These are phyloP conservation scores for Kokia cookei DNA, from an alignment of 441 rosid genomes.

Conservation along the genomic window DNA sequence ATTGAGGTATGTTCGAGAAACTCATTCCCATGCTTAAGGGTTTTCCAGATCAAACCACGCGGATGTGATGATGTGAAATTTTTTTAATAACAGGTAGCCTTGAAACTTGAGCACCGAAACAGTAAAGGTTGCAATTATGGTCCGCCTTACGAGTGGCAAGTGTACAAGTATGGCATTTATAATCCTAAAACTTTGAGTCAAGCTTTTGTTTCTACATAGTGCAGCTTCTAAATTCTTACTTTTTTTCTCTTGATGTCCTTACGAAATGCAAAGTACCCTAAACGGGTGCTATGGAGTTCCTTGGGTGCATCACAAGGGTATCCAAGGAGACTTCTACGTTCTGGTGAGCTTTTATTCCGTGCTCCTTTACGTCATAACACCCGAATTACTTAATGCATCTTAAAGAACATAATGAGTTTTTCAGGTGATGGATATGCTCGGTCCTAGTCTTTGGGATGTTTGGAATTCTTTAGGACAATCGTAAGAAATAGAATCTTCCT, in stretches of 20 bases:
- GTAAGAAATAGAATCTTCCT: constrained; percentile 39
- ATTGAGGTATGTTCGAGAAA: constrained; percentile 54
- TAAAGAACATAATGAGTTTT: constrained; percentile 13
- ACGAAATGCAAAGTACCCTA: constrained; percentile 46
- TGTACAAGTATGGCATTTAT: constrained; percentile 52
- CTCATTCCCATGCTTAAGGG: constrained; percentile 1
- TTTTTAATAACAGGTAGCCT: constrained; percentile 58
- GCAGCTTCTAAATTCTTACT: background rate
- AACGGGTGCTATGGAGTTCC: constrained; percentile 92
- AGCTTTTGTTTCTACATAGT: background rate
- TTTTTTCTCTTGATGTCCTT: constrained; percentile 4
- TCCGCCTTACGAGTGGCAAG: constrained; percentile 98
- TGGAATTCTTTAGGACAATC: constrained; percentile 80
- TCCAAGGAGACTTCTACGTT: constrained; percentile 93
- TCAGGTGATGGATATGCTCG: constrained; percentile 99
- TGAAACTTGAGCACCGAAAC: constrained; percentile 88
- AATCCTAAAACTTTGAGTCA: constrained; percentile 1
- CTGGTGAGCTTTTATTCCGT: constrained; percentile 47
- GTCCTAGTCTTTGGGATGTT: constrained; percentile 97
- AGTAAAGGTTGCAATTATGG: constrained; percentile 97
- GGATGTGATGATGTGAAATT: background rate
- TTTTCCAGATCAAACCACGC: background rate
- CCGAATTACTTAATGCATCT: constrained; percentile 4
- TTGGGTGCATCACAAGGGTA: constrained; percentile 84
- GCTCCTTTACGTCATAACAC: constrained; percentile 1